Conservation (phyloP, 2,329 filamentous ascomycete genomes). For the Venturiaceae sp. region DNA sequence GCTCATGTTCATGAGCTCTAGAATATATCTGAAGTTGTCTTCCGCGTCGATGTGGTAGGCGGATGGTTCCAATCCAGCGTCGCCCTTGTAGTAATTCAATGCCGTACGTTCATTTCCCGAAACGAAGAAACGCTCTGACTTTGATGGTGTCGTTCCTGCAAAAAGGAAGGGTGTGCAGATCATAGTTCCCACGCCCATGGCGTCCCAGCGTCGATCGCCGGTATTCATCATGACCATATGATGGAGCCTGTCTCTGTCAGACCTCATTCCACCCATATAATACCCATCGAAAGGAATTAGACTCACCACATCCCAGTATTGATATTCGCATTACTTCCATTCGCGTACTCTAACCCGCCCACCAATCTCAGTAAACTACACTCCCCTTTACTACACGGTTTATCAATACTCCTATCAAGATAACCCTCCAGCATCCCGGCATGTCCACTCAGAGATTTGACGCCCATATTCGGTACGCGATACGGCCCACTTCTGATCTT, state of each 20-base stretch:
- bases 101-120: conserved; percentile 4
- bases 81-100: not conserved
- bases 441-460: not conserved
- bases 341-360: conserved; percentile 3
- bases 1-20: conserved; percentile 8
- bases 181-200: not conserved
- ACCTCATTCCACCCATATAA: no score
- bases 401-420: not conserved
- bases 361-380: not conserved
- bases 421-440: not conserved
- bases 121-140: conserved; percentile 3
- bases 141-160: not conserved
- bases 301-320: conserved; percentile 5
- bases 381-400: not conserved
- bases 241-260: not conserved
- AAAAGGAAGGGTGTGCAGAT: not conserved
- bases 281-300: not conserved
- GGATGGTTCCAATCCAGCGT: not conserved
- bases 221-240: not conserved
- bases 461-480: not conserved
- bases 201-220: not conserved
- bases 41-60: not conserved
- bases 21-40: conserved; percentile 1
- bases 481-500: conserved; percentile 1
- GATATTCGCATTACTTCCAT: conserved; percentile 3